phyloP scores from a whole-genome alignment of 2,329 filamentous ascomycete species.

The Fusarium poae region DNA sequence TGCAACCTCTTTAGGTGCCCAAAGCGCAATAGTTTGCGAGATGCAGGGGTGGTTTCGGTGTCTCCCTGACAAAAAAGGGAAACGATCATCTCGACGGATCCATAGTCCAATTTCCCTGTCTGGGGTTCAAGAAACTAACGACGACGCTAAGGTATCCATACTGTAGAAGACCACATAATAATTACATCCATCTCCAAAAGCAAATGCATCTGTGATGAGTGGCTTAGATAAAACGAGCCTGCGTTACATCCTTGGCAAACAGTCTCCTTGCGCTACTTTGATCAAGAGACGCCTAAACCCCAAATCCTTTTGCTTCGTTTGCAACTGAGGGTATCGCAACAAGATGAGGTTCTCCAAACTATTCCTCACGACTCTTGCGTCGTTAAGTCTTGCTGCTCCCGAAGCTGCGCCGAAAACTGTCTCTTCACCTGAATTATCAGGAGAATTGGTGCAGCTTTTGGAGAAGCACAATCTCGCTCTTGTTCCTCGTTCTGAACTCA shows the following conservation, averaged over 20 bases:
- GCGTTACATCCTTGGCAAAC: slow-evolving; percentile 9
- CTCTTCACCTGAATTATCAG: slow-evolving; percentile 50
- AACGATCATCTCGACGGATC: slow-evolving; percentile 3
- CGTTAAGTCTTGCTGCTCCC: slow-evolving; percentile 52
- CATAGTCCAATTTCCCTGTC: slow-evolving; percentile 22
- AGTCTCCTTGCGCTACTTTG: neutral
- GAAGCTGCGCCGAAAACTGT: slow-evolving; percentile 33
- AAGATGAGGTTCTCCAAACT: slow-evolving; percentile 56
- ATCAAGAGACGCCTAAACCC: neutral
- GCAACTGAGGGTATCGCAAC: neutral
- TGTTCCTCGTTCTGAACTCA: slow-evolving; percentile 61
- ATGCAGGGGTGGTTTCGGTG: slow-evolving; percentile 17
- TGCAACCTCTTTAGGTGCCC: slow-evolving; percentile 18
- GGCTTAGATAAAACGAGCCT: slow-evolving; percentile 20
- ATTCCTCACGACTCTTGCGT: slow-evolving; percentile 53
- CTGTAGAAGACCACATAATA: neutral
- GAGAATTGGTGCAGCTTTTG: slow-evolving; percentile 57
- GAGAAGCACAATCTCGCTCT: slow-evolving; percentile 60
- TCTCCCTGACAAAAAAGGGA: neutral
- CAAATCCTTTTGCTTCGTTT: slow-evolving; percentile 1
- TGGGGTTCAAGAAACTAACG: neutral
- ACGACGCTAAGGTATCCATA: slow-evolving; percentile 3
- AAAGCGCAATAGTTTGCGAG: slow-evolving; percentile 38
- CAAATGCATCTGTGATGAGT: slow-evolving; percentile 21
- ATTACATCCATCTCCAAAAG: slow-evolving; percentile 13